Base-by-base conservation (phyloP, 768 basidiomycete species). In the Serendipita vermifera region DNA sequence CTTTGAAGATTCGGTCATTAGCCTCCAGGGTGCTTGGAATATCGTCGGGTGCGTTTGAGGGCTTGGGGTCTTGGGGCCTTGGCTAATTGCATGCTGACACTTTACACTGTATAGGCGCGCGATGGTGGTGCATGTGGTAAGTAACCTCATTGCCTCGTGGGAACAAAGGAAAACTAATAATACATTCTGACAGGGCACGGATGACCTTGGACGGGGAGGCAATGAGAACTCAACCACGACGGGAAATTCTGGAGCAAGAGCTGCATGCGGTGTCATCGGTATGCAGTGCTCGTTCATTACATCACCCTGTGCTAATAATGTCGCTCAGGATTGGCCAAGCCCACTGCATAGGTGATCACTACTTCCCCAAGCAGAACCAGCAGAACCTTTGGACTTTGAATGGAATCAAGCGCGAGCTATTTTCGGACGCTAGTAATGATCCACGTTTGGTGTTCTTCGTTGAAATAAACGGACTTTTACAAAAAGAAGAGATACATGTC, bases 181-280 rank as follows among this genome's bases (percentile, higher is more conserved):
- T 22, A 29, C 38, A 59, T 40, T 29, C 60, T 58, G 24, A 2
- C 60, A 81, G 81, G 85, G 85, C 3, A 77, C 77, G 15, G 88
- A 91, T 64, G 88, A 91, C 63, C 74, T 89, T 51, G 88, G 87
- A n/a, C 72, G 68, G 58, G 85, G 85, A 14, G 72, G 70, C 38
- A 74, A 83, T 62, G 71, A 77, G 27, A 85, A 87, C 60, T 84
- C 83, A 20, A 70, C 81, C 56, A 85, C 78, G 65, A 89, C 85
- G 2, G 87, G 87, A 6, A 85, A 89, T 64, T 82, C 87, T 14
- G 83, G 83, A 9, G 79, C 73, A 29, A 74, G 86, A 57, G 75
- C 78, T n/a, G 87, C 88, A 11, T 90, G 88, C 64, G 87, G 87
- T 62, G 78, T 89, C 53, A 85, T 89, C 61, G 85, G 84, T 78